A percentile compares a stretch with the other conserved stretches of the same genome.
These are phyloP conservation scores for Syncephalastrum sp. DNA, from an alignment of 371 early-diverging fungal species.

Conservation along the genomic window DNA sequence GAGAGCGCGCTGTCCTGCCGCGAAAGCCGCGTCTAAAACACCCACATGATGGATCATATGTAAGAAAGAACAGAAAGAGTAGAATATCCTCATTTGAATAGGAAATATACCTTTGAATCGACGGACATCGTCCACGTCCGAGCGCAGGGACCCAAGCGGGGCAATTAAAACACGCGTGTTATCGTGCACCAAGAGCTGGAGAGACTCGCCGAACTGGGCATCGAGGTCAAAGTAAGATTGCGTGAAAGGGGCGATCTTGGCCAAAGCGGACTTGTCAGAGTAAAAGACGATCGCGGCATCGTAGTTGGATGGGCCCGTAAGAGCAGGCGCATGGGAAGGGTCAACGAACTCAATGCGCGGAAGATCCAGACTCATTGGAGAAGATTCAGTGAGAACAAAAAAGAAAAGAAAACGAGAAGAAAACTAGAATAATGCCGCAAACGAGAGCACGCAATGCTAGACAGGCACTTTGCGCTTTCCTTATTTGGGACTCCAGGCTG, in stretches of 20 bases:
- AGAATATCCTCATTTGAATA: background rate
- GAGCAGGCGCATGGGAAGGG: too few relatives aligned
- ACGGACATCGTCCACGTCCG: conserved; percentile 84
- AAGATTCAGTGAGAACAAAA: too few relatives aligned
- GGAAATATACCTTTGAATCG: conserved; percentile 52
- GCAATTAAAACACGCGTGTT: conserved; percentile 64
- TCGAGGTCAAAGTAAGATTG: conserved; percentile 32
- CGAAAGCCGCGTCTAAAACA: conserved; percentile 58
- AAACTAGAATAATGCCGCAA: too few relatives aligned
- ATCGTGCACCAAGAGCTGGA: conserved; percentile 36
- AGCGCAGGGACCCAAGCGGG: conserved; percentile 68
- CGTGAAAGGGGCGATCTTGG: conserved; percentile 20
- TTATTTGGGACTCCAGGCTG: too few relatives aligned
- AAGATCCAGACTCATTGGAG: too few relatives aligned
- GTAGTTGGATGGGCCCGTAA: conserved; percentile 11
- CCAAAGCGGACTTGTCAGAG: conserved; percentile 31
- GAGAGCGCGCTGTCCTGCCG: conserved; percentile 65
- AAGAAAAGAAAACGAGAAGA: too few relatives aligned
- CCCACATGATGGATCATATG: background rate
- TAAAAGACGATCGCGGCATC: conserved; percentile 45
- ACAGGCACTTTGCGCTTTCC: too few relatives aligned
- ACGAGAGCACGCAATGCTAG: too few relatives aligned
- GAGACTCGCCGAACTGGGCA: conserved; percentile 35
- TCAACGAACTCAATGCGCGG: too few relatives aligned
- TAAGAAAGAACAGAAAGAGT: background rate